Base-by-base conservation (phyloP, 257 asterid genomes). In the Nicotiana undulata region DNA sequence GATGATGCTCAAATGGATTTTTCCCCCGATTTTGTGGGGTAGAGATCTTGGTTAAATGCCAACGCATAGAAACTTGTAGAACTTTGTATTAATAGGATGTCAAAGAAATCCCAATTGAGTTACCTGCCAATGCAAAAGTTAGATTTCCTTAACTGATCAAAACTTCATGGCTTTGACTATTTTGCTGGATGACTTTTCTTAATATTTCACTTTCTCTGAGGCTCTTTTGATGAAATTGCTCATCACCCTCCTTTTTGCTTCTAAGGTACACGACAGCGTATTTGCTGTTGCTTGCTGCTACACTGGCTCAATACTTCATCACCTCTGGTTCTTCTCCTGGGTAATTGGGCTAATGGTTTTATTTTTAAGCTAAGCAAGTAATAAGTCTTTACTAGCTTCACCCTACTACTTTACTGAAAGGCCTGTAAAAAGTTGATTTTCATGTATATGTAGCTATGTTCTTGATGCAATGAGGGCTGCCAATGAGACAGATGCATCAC, bases 281-380 rank as follows among this genome's bases (percentile, higher is more conserved):
- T 87, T 87, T 83, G 49, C 80, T 85, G 68, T 82, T 96, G 81
- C 88, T 96, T 76, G 86, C 85, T 81, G 92, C 92, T 80, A 91
- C 99, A 24, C 90, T 96, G 88, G 87, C 87, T 86, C 98, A 91
- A 80, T 96, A 96, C 84, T 94, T 94, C 83, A 40, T 94, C 53
- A 90, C 98, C 78, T 88, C 96, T 82, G 89, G 90, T 82, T 85
- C 98, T 77, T 93, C 99, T 64, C 99, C 99, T 32, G 98, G 99
- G 99, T 94, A 94, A 81, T 81, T 79, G 52, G 78, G 40, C 65
- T 83, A 29, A 8, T 40, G 17, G 12, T 46, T 75, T 53, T 28
- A 59, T 53, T 59, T 28, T 64, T 53, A 77, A 77, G 60, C 58
- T 72, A 46, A 13, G 58, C 20, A 13, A 5, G 49, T 72, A 46